Evolutionary conservation across 768 basidiomycete genomes (phyloP), one percentile per base, ranked within the genome.

Genomic region (Galerina sulciceps): DNA sequence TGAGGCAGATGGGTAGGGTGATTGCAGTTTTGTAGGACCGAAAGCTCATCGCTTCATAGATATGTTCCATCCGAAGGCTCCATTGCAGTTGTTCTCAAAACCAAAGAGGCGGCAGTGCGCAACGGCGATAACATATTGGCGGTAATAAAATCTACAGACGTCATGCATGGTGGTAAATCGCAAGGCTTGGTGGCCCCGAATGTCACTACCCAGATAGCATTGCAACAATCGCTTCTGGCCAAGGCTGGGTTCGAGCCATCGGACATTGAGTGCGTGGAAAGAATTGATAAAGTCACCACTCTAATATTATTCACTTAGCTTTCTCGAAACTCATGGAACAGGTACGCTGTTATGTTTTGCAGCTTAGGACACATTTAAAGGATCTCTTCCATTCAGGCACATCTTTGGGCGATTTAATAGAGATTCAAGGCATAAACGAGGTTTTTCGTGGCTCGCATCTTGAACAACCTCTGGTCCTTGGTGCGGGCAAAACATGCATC

Each of bases 1-100:
- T 51, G 60, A 68, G 35, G 74, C 74, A n/a, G 73, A 75, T 50
- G 74, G 74, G 73, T 73, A 60, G 57, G 62, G 47, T 13, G n/a
- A 18, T 41, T 46, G 5, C 11, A 17, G 6, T 36, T 10, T 37
- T 31, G 22, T 9, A 17, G 10, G 22, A 10, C 57, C 31, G 55
- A 20, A 34, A 10, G 13, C 6, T 1, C 23, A 10, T 44, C 23
- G 18, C 22, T 35, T n/a, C 13, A 13, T 18, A 73, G 72, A n/a
- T 73, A 74, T 47, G 71, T 67, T 44, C 67, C 73, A 11, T 64
- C 71, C 1, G 73, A 74, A 59, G 73, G 69, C 9, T 69, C 64
- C 3, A 65, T 69, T 13, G 61, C 71, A 17, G 47, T 75, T 4
- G 59, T 75, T 23, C 56, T 75, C n/a, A 75, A 73, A 54, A 71